Conservation (phyloP, 2,329 filamentous ascomycete genomes). For the Aspergillus fischeri region DNA sequence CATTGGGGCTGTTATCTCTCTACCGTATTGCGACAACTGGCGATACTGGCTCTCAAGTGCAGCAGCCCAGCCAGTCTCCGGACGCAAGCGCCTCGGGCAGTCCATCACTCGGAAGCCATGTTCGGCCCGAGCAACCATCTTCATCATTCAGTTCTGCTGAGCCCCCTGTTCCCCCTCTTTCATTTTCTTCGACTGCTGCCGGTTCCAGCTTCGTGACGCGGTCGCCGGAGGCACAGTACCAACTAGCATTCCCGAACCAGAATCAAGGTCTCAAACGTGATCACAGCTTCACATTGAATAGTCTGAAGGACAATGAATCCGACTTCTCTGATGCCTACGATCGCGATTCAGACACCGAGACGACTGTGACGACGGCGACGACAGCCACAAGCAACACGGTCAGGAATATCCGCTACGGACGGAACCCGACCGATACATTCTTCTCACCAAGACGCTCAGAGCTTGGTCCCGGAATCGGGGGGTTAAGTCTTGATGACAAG, state of each 20-base stretch:
- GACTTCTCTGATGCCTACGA: constrained; percentile 28
- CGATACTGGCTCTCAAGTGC: constrained; percentile 3
- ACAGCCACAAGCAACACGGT: constrained; percentile 31
- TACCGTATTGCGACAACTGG: constrained; percentile 13
- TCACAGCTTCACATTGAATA: constrained; percentile 31
- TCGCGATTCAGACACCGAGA: constrained; percentile 35
- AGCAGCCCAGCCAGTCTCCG: constrained; percentile 2
- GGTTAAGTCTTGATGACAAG: constrained; percentile 32
- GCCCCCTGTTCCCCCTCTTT: constrained; percentile 23
- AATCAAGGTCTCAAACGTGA: constrained; percentile 16
- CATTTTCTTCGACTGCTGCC: constrained; percentile 26
- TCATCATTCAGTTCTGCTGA: constrained; percentile 21
- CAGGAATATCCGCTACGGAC: constrained; percentile 34
- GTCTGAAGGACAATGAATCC: constrained; percentile 28
- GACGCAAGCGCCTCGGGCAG: background rate
- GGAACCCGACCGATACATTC: constrained; percentile 13
- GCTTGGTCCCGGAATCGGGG: constrained; percentile 30
- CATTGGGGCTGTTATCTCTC: constrained; percentile 26
- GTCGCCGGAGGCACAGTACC: constrained; percentile 21
- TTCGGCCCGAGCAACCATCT: constrained; percentile 11
- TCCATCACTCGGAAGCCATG: constrained; percentile 1
- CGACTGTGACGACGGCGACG: constrained; percentile 30
- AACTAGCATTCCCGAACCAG: constrained; percentile 18
- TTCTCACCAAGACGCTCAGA: constrained; percentile 30
- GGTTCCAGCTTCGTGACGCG: constrained; percentile 26